Base-by-base conservation (phyloP, 2,329 filamentous ascomycete species). In the Seiridium unicorne region DNA sequence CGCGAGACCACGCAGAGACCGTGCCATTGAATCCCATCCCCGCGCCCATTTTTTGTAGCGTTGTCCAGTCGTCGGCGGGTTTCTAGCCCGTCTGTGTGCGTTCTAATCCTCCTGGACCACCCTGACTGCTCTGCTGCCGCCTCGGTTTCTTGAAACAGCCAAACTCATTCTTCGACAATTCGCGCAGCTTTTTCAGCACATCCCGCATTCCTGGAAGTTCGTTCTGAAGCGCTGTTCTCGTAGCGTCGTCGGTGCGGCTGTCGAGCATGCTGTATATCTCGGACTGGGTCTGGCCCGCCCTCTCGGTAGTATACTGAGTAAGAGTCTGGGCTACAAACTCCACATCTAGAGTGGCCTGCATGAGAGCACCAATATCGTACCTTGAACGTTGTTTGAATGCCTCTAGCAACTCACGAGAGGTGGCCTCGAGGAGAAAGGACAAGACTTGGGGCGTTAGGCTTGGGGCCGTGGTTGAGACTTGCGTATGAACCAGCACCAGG, bases 281-380 rank as follows among this genome's bases (percentile, higher is more conserved):
- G 67, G 90, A 90, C 77, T 98, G 95, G 11, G 91, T 83, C 71
- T 93, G 87, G 6, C 87, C 88, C 3, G 93, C 92, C 55, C 87
- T 84, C 60, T 96, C 90, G 0, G 92, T 95, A 0, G 92, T 95
- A 74, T 96, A 99, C 66, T 93, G 89, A 62, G 86, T 91, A 40
- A 99, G 83, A 4, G 94, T 97, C 78, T 99, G 95, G 1, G 93
- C 92, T 60, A 98, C 89, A 71, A 99, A 98, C 75, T 99, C 95
- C 1, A 97, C 93, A 70, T 99, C 95, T 1, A 99, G 85, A 0
- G 95, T 99, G 1, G 96, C 96, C 76, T 99, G 96, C 89, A 98
- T 96, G 55, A 99, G 84, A 5, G 91, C 89, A 4, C 89, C 82
- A 0, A 99, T 86, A 1, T 87, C 84, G 76, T 95, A 98, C 26